These are phyloP conservation scores for Tillandsia fasciculata DNA, from an alignment of 176 grass and related monocot species.

Conservation along the genomic window DNA sequence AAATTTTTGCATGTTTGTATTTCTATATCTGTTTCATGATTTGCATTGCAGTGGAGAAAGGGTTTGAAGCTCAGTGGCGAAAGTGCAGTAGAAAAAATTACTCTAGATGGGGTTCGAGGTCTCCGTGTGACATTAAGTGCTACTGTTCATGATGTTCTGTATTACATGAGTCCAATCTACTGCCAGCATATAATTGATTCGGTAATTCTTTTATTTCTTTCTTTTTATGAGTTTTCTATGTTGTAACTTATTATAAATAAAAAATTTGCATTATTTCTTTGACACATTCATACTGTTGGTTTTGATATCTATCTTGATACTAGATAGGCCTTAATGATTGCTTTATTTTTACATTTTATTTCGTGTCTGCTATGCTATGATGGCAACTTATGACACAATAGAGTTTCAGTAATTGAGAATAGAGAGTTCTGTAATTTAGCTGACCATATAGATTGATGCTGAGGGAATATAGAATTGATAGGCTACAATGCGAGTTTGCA, in stretches of 20 bases:
- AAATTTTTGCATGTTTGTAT: constrained; percentile 13
- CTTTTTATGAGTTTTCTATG: neutral
- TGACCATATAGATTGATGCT: too few species aligned
- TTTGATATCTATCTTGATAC: neutral
- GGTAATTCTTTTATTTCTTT: constrained; percentile 45
- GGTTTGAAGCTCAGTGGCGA: constrained; percentile 78
- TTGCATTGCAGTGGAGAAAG: constrained; percentile 74
- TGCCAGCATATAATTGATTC: constrained; percentile 96
- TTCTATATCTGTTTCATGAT: neutral
- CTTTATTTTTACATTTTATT: neutral
- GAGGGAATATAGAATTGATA: too few species aligned
- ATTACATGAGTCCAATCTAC: constrained; percentile 99
- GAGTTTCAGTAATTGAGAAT: too few species aligned
- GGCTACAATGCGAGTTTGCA: too few species aligned
- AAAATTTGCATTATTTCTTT: neutral
- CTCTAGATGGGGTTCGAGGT: constrained; percentile 91
- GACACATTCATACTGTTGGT: neutral
- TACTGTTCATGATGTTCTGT: constrained; percentile 96
- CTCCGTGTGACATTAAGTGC: constrained; percentile 72
- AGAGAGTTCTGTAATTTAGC: too few species aligned
- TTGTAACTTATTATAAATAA: neutral
- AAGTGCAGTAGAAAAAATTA: constrained; percentile 82
- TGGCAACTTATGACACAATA: too few species aligned
- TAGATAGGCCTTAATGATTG: neutral
- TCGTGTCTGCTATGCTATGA: too few species aligned